Evolutionary conservation across 257 asterid genomes (phyloP).

Genomic region (Coffea eugenioides): DNA sequence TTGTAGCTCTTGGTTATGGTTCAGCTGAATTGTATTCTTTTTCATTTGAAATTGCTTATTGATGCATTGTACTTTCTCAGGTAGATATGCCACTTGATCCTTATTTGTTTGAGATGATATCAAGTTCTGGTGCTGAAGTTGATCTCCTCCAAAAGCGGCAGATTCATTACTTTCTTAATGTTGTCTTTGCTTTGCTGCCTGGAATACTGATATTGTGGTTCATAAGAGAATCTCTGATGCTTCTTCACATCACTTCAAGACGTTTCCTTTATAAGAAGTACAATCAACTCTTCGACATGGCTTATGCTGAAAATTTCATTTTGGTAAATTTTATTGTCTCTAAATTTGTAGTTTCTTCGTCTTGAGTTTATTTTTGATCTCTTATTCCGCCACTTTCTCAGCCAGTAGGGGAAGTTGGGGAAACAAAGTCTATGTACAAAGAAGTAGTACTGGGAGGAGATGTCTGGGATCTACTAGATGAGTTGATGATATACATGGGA

Average conservation of each 20-base stretch:
- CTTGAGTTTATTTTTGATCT: conserved; percentile 17
- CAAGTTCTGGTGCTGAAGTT: conserved; percentile 89
- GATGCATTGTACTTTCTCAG: conserved; percentile 39
- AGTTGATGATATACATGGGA: conserved; percentile 92
- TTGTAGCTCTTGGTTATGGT: conserved; percentile 18
- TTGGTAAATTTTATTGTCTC: conserved; percentile 52
- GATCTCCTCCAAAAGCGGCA: conserved; percentile 91
- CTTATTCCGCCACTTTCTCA: conserved; percentile 42
- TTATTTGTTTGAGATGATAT: conserved; percentile 83
- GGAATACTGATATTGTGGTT: conserved; percentile 84
- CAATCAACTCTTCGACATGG: conserved; percentile 86
- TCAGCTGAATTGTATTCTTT: conserved; percentile 12
- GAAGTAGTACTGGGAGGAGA: conserved; percentile 98
- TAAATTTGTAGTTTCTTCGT: conserved; percentile 1
- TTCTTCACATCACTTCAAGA: conserved; percentile 71
- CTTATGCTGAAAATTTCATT: conserved; percentile 87
- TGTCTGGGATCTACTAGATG: conserved; percentile 98
- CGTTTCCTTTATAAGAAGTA: conserved; percentile 81
- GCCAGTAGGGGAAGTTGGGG: conserved; percentile 92
- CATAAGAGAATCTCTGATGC: conserved; percentile 82
- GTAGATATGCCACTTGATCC: conserved; percentile 99
- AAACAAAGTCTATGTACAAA: conserved; percentile 83
- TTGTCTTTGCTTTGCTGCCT: conserved; percentile 74
- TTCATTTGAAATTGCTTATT: conserved; percentile 18
- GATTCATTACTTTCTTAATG: conserved; percentile 83